These are phyloP conservation scores for Kwoniella heveanensis DNA, from an alignment of 768 basidiomycete genomes.

Conservation along the genomic window DNA sequence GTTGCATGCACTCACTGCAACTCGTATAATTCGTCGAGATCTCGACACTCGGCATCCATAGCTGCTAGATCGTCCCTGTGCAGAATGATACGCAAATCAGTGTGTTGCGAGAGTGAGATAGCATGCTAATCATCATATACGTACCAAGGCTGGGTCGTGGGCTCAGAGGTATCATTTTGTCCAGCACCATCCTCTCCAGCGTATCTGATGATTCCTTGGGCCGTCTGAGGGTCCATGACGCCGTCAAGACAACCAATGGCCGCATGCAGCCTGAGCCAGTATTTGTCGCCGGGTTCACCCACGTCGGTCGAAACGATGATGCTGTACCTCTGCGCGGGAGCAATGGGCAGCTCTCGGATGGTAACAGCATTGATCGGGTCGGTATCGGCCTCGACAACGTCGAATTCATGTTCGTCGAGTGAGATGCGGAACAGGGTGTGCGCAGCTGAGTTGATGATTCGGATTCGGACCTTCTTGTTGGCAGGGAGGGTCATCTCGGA, in stretches of 20 bases:
- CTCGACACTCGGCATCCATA: conserved; percentile 19
- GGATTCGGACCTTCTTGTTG: conserved; percentile 27
- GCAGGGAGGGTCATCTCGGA: conserved; percentile 27
- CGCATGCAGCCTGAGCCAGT: conserved; percentile 21
- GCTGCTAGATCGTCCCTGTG: conserved; percentile 33
- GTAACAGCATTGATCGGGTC: conserved; percentile 21
- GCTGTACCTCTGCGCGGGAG: conserved; percentile 37
- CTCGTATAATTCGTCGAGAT: conserved; percentile 25
- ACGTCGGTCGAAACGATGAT: conserved; percentile 34
- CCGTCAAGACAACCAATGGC: conserved; percentile 23
- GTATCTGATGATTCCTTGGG: conserved; percentile 31
- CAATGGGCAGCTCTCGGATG: conserved; percentile 33
- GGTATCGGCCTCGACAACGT: conserved; percentile 40
- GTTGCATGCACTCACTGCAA: conserved; percentile 23
- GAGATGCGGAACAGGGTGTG: conserved; percentile 27
- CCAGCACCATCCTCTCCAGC: conserved; percentile 5
- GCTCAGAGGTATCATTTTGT: background rate
- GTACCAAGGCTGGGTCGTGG: conserved; percentile 31
- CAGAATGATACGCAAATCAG: background rate
- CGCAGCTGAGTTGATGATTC: conserved; percentile 30
- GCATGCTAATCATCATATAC: too few relatives aligned
- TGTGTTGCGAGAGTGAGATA: too few relatives aligned
- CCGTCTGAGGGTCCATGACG: conserved; percentile 5
- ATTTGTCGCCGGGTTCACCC: conserved; percentile 33
- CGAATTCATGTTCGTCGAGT: conserved; percentile 28